phyloP scores from a whole-genome alignment of 148 eudicot genomes.

The Vaccinium vitisidaea region DNA sequence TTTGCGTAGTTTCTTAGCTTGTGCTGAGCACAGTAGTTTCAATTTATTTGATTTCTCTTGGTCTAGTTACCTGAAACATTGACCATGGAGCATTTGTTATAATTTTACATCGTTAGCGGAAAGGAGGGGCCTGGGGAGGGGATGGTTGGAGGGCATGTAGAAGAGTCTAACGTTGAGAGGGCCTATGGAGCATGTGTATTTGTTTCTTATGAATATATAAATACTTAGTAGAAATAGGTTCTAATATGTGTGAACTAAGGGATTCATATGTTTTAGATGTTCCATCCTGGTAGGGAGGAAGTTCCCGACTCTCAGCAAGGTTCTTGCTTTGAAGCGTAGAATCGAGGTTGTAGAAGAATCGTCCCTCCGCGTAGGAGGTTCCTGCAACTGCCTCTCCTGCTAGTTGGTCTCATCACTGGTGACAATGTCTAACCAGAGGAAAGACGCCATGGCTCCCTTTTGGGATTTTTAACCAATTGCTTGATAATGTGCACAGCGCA shows the following conservation, averaged over 20 bases:
- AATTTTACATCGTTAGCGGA: neutral
- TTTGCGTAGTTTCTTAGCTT: conserved; percentile 6
- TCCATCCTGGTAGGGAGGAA: neutral
- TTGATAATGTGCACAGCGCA: neutral
- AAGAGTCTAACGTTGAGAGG: neutral
- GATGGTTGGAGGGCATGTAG: neutral
- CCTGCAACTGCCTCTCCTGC: neutral
- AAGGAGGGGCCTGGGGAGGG: neutral
- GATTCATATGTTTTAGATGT: neutral
- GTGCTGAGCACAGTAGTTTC: neutral
- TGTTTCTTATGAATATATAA: neutral
- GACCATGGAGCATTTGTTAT: neutral
- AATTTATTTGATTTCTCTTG: neutral
- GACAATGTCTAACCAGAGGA: conserved; percentile 1
- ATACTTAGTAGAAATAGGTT: neutral
- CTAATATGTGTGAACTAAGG: neutral
- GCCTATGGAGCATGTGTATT: neutral
- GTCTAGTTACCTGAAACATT: neutral
- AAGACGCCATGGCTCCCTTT: neutral
- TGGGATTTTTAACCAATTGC: neutral
- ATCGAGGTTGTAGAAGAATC: neutral
- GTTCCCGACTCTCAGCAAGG: neutral
- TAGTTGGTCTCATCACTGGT: neutral
- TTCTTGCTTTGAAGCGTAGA: neutral
- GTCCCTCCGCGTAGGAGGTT: neutral